Evolutionary conservation across 176 grass and related monocot species (phyloP).

Genomic region (barley (Hordeum vulgare)): DNA sequence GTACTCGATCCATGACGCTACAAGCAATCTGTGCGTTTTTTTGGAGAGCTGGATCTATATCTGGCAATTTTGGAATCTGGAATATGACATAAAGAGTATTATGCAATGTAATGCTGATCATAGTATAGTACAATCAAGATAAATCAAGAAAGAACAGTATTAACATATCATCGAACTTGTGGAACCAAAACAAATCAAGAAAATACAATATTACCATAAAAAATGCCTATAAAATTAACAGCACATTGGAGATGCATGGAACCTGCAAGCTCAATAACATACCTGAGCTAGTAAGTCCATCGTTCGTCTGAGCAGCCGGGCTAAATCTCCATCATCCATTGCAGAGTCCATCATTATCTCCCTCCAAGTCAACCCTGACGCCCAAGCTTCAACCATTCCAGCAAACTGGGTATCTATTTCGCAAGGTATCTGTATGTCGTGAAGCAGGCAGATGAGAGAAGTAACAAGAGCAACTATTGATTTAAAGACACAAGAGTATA

Average conservation of each 20-base stretch:
- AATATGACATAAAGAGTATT: not conserved
- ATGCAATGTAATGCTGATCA: conserved; percentile 11
- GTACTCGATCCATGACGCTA: conserved; percentile 80
- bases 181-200: not conserved
- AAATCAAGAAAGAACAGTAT: not conserved
- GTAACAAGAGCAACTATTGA: not conserved
- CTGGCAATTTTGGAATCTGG: conserved; percentile 98
- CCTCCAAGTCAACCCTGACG: conserved; percentile 90
- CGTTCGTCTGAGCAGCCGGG: conserved; percentile 75
- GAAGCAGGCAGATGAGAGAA: conserved; percentile 20
- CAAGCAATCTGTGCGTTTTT: conserved; percentile 68
- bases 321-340: conserved; percentile 97
- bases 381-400: conserved; percentile 99
- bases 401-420: conserved; percentile 86
- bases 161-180: not conserved
- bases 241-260: not conserved
- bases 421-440: conserved; percentile 67
- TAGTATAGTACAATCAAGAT: not conserved
- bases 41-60: conserved; percentile 76
- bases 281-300: conserved; percentile 96
- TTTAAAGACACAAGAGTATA: not conserved
- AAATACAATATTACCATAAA: not conserved
- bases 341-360: conserved; percentile 98
- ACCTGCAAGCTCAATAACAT: not conserved
- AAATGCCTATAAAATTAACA: not conserved